Percentiles rank a stretch among this genome's conserved stretches.
Conservation (phyloP, 139 green algal species). For the Haematococcus lacustris region DNA sequence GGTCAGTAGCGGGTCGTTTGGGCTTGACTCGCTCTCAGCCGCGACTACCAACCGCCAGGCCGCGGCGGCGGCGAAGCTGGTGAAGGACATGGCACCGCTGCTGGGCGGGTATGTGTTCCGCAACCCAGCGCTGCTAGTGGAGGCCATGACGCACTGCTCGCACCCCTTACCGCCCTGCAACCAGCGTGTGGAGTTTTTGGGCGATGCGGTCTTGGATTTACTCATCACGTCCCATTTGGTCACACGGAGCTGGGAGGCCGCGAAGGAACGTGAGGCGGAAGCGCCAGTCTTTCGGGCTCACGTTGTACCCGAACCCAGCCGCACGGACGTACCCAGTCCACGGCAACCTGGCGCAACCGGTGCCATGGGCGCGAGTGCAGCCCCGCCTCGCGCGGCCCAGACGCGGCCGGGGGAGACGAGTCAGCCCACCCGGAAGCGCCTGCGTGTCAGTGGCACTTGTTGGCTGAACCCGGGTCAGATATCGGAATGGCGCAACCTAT, state of each 20-base stretch:
- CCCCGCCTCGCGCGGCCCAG: not conserved
- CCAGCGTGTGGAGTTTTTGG: conserved; percentile 23
- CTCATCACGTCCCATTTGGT: conserved; percentile 8
- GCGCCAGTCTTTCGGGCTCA: not conserved
- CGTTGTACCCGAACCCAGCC: not conserved
- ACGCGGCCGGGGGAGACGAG: not conserved
- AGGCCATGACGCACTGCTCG: conserved; percentile 19
- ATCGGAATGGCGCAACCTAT: not conserved
- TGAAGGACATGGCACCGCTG: not conserved
- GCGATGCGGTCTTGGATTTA: conserved; percentile 12
- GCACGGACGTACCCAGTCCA: not conserved
- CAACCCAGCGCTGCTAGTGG: not conserved
- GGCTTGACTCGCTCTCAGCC: not conserved
- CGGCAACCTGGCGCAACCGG: not conserved
- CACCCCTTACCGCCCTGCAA: conserved; percentile 8
- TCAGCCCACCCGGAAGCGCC: not conserved
- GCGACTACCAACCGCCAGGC: not conserved
- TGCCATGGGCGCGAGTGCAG: not conserved
- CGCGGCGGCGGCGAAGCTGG: not conserved
- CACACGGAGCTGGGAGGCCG: not conserved
- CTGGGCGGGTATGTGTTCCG: conserved; percentile 13
- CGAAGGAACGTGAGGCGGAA: not conserved
- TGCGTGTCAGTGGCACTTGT: not conserved
- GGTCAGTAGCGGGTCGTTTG: not conserved
- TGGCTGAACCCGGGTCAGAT: not conserved